phyloP scores from a whole-genome alignment of 2,329 filamentous ascomycete species.

The Ophidiomyces ophidiicola region DNA sequence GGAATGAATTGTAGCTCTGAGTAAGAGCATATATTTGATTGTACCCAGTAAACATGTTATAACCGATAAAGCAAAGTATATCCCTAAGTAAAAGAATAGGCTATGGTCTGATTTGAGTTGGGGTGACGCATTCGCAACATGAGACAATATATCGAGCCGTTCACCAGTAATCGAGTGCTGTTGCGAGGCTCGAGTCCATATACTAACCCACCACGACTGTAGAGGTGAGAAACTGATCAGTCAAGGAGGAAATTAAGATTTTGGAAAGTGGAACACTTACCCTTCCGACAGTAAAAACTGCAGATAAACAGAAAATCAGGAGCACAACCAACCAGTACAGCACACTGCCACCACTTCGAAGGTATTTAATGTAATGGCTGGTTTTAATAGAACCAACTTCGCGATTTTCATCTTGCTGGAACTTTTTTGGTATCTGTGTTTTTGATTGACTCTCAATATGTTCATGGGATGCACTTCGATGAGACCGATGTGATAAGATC shows the following conservation, averaged over 20 bases:
- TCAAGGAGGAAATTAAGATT: neutral
- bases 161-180: constrained; percentile 10
- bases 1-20: constrained; percentile 53
- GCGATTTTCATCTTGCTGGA: constrained; percentile 62
- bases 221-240: constrained; percentile 1
- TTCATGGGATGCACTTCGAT: constrained; percentile 1
- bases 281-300: constrained; percentile 42
- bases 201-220: constrained; percentile 38
- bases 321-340: constrained; percentile 48
- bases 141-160: constrained; percentile 13
- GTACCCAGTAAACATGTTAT: constrained; percentile 48
- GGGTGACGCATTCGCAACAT: constrained; percentile 9
- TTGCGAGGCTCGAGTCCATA: constrained; percentile 33
- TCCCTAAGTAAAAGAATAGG: constrained; percentile 52
- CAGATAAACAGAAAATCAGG: constrained; percentile 43
- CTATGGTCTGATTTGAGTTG: constrained; percentile 16
- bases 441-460: constrained; percentile 13
- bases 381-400: constrained; percentile 58
- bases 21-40: constrained; percentile 51
- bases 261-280: constrained; percentile 25
- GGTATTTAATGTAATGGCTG: constrained; percentile 55
- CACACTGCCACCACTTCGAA: constrained; percentile 53
- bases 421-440: constrained; percentile 46
- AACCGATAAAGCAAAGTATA: constrained; percentile 54
- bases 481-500: constrained; percentile 24